Conservation (phyloP, 345 rosid genomes). For the Pistacia vera region DNA sequence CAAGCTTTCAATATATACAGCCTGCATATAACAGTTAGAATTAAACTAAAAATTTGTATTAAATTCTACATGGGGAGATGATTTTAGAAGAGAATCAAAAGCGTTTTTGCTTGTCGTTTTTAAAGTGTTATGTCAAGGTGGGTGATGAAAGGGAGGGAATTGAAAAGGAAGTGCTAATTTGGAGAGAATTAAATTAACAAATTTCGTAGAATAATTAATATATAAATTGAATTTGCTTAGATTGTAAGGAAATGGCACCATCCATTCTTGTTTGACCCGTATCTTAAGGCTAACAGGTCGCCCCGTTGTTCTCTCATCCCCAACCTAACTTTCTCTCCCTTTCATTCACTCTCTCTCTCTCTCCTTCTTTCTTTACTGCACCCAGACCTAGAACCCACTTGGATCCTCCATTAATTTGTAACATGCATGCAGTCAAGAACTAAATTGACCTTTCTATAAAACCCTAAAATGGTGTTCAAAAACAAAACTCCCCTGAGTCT, state of each 20-base stretch:
- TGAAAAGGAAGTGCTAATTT: constrained; percentile 2
- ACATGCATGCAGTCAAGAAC: constrained; percentile 20
- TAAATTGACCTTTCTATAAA: constrained; percentile 12
- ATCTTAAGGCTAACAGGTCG: constrained; percentile 58
- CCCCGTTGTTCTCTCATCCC: constrained; percentile 55
- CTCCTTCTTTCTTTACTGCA: not conserved
- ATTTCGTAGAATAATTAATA: not conserved
- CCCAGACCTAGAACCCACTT: constrained; percentile 28
- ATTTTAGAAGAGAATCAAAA: constrained; percentile 3
- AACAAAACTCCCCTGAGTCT: not conserved
- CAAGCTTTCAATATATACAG: not conserved
- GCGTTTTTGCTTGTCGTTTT: constrained; percentile 11
- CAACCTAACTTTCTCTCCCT: constrained; percentile 36
- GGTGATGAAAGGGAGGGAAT: constrained; percentile 44
- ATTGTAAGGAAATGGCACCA: constrained; percentile 48
- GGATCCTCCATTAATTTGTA: constrained; percentile 11
- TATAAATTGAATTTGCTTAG: constrained; percentile 44
- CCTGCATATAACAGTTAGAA: not conserved
- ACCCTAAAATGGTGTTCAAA: constrained; percentile 19
- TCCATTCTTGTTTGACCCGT: constrained; percentile 87
- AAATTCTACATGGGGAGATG: not conserved
- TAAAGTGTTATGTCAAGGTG: constrained; percentile 38
- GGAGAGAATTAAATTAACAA: constrained; percentile 18
- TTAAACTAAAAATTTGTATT: not conserved
- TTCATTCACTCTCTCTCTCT: not conserved